These are phyloP conservation scores for Firmiana major DNA, from an alignment of 345 rosid species.

Conservation along the genomic window DNA sequence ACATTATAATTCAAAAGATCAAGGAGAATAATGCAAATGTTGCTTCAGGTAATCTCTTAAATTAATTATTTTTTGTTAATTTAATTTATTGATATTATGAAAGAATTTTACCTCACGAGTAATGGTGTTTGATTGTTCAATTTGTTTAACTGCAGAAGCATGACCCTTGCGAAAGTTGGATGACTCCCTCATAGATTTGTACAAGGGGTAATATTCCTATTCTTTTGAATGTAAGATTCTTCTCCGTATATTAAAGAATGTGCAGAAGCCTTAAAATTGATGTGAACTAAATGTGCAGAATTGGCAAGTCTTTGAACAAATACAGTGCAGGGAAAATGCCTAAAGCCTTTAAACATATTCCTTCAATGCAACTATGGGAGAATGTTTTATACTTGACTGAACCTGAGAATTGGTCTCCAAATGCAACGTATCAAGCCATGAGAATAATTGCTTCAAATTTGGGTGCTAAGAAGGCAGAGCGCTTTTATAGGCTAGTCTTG, in stretches of 20 bases:
- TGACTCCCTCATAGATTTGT: conserved; percentile 53
- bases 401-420: conserved; percentile 97
- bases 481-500: conserved; percentile 69
- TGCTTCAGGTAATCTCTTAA: conserved; percentile 50
- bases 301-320: conserved; percentile 68
- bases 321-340: conserved; percentile 89
- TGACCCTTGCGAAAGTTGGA: conserved; percentile 71
- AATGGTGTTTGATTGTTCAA: background rate
- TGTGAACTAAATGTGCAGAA: conserved; percentile 37
- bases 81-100: background rate
- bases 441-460: conserved; percentile 81
- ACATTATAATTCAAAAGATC: conserved; percentile 62
- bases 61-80: background rate
- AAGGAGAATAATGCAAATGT: conserved; percentile 51
- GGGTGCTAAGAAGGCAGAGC: conserved; percentile 59
- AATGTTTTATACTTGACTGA: conserved; percentile 80
- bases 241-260: background rate
- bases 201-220: conserved; percentile 53
- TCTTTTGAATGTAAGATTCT: background rate
- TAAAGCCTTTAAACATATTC: conserved; percentile 73
- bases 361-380: conserved; percentile 78
- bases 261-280: background rate
- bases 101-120: background rate
- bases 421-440: conserved; percentile 87
- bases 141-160: conserved; percentile 48